These are phyloP conservation scores for Starmera pachycereana DNA, from an alignment of 805 yeast genomes.

Conservation along the genomic window DNA sequence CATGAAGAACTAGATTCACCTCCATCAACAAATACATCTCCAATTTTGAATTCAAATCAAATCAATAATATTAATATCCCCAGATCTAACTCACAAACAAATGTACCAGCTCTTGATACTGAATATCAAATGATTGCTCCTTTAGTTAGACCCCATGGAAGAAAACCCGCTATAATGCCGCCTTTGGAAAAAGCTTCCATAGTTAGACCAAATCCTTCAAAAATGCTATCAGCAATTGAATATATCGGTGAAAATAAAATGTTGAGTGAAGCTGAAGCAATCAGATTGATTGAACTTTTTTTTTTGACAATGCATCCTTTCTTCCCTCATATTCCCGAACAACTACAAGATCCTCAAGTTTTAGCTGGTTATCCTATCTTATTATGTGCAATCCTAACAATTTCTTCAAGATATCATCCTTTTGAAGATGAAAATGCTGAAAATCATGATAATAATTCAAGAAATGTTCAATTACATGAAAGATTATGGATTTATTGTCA, in stretches of 20 bases:
- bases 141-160: constrained; percentile 14
- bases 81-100: neutral
- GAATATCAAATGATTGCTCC: constrained; percentile 14
- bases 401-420: constrained; percentile 68
- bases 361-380: constrained; percentile 74
- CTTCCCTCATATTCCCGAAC: constrained; percentile 77
- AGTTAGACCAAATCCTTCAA: constrained; percentile 23
- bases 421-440: constrained; percentile 30
- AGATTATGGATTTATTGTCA: constrained; percentile 80
- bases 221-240: constrained; percentile 45
- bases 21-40: too few species aligned
- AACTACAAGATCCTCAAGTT: constrained; percentile 53
- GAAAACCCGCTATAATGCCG: constrained; percentile 17
- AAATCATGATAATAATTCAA: constrained; percentile 16
- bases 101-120: neutral
- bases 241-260: constrained; percentile 50
- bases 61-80: neutral
- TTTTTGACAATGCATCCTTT: constrained; percentile 79
- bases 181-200: constrained; percentile 22
- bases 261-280: constrained; percentile 54
- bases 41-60: too few species aligned
- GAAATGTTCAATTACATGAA: constrained; percentile 62
- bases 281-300: constrained; percentile 45
- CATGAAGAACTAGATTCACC: too few species aligned
- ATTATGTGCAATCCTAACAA: constrained; percentile 70